Conservation (phyloP, 2,329 filamentous ascomycete species). For the Hyphodiscus sp. region DNA sequence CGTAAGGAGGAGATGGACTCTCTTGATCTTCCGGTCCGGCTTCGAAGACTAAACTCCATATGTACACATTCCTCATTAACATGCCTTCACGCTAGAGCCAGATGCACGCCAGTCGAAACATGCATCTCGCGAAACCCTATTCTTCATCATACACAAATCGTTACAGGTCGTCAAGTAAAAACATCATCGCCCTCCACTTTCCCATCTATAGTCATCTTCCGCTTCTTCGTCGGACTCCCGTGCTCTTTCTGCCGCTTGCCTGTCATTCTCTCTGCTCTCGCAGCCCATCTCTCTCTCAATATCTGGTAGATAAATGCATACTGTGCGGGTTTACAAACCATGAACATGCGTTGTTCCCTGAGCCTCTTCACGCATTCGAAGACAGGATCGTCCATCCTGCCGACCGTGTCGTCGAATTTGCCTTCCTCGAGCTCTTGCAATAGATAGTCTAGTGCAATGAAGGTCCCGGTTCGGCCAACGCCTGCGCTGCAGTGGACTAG, state of each 20-base stretch:
- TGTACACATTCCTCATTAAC: too few species aligned
- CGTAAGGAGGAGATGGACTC: too few species aligned
- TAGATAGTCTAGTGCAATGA: slow-evolving; percentile 34
- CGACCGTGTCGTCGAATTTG: slow-evolving; percentile 4
- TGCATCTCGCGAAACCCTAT: too few species aligned
- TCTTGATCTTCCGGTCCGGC: too few species aligned
- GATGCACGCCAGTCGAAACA: too few species aligned
- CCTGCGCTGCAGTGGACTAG: slow-evolving; percentile 92
- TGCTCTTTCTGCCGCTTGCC: neutral
- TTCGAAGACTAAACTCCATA: too few species aligned
- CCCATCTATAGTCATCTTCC: neutral
- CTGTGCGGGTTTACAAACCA: slow-evolving; percentile 11
- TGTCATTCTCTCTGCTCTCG: neutral
- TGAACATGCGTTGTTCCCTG: slow-evolving; percentile 14
- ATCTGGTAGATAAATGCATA: slow-evolving; percentile 14
- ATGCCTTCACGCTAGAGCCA: too few species aligned
- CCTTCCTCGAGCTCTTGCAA: slow-evolving; percentile 11
- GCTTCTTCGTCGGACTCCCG: neutral
- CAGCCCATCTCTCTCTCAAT: slow-evolving; percentile 12
- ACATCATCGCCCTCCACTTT: neutral
- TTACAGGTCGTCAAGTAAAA: slow-evolving; percentile 5
- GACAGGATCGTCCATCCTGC: slow-evolving; percentile 10
- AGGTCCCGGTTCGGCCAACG: slow-evolving; percentile 88
- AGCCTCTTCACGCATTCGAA: slow-evolving; percentile 14
- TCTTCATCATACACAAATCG: too few species aligned